Evolutionary conservation across 2,329 filamentous ascomycete species (phyloP), one percentile per base, ranked within the genome.

Genomic region (Botryotinia convoluta): DNA sequence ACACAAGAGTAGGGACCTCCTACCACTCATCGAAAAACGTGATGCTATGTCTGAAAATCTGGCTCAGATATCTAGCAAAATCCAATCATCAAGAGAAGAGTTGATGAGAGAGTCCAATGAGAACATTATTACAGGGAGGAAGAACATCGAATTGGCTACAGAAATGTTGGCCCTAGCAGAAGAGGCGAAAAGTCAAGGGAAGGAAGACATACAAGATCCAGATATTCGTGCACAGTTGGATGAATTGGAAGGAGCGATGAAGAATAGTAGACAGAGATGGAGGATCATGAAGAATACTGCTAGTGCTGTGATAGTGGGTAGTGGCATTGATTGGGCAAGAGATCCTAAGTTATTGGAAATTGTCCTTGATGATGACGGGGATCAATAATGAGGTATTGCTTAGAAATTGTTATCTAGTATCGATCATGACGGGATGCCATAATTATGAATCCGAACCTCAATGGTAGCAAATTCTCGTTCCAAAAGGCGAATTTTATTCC

Each of bases 281-380:
- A 89, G 89, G 78, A 89, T 91, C 32, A 88, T 95, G 81, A 96
- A 95, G 83, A 92, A 89, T 37, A 89, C 94, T 60, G 87, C 92
- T n/a, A 92, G 92, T 79, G 93, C 92, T 29, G 87, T 94, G 72
- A 88, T 97, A 64, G 92, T 90, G 8, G 93, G 92, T 4, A 97
- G 93, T 81, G 94, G 94, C 64, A 85, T 96, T 71, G 90, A 97
- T 79, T 97, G 94, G 94, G 90, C 89, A 20, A 84, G 87, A 59
- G 90, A 97, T 81, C 86, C 90, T 69, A 86, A 85, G 74, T 83
- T 97, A 75, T 86, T 88, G 73, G 88, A 89, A 69, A 85, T 95
- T 74, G 93, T 97, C 39, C 84, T 97, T 75, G 93, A 93, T 79
- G 83, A 85, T 18, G 89, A 91, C 69, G 84, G 83, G 65, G 83